Percentiles rank a stretch among this genome's conserved stretches.
Conservation (phyloP, 23 red algal genomes). For the Gracilaria gracilis region DNA sequence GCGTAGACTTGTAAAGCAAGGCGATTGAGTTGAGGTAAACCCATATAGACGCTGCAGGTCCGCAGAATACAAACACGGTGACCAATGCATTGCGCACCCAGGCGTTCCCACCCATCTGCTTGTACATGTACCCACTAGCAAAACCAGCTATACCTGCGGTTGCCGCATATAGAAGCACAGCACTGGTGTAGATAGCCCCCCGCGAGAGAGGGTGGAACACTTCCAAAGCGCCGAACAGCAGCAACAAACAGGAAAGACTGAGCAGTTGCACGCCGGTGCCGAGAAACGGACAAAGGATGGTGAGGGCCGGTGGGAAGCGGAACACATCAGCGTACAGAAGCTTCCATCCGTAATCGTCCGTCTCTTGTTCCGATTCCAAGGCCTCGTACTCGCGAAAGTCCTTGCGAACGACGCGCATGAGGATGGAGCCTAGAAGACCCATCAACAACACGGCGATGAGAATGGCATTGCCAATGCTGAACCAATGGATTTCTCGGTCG, state of each 20-base stretch:
- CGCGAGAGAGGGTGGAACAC: slow-evolving; percentile 71
- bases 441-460: slow-evolving; percentile 44
- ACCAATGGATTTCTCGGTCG: slow-evolving; percentile 90
- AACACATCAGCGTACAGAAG: slow-evolving; percentile 69
- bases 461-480: slow-evolving; percentile 89
- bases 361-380: slow-evolving; percentile 66
- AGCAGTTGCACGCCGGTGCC: slow-evolving; percentile 67
- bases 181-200: slow-evolving; percentile 51
- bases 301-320: slow-evolving; percentile 58
- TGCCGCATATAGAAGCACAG: slow-evolving; percentile 49
- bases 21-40: slow-evolving; percentile 67
- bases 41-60: slow-evolving; percentile 39
- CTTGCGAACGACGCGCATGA: slow-evolving; percentile 73
- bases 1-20: slow-evolving; percentile 59
- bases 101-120: slow-evolving; percentile 68
- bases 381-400: slow-evolving; percentile 70
- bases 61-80: slow-evolving; percentile 72
- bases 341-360: slow-evolving; percentile 76
- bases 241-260: slow-evolving; percentile 42
- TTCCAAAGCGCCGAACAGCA: slow-evolving; percentile 68
- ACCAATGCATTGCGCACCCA: slow-evolving; percentile 74
- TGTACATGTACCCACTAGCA: slow-evolving; percentile 68
- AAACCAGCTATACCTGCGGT: slow-evolving; percentile 71
- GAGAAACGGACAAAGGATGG: slow-evolving; percentile 62
- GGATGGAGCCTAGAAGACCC: slow-evolving; percentile 63